A percentile compares a stretch with the other conserved stretches of the same genome.
These are phyloP conservation scores for Fusarium lyarnte DNA, from an alignment of 2,329 filamentous ascomycete species.

Conservation along the genomic window DNA sequence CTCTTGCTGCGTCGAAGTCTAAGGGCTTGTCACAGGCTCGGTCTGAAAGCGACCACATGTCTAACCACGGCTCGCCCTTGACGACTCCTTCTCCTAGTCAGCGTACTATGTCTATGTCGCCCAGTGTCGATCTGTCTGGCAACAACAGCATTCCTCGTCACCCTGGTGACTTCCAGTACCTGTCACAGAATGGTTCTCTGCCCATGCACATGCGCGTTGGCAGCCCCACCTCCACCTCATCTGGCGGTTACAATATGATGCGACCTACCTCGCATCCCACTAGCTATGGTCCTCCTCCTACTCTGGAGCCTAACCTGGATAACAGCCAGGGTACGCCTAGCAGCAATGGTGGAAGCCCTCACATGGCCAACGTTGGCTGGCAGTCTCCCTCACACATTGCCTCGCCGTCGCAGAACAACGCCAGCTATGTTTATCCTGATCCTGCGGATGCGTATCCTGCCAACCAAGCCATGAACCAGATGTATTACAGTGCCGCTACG, in stretches of 20 bases:
- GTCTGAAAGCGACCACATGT: slow-evolving; percentile 77
- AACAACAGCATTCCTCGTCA: slow-evolving; percentile 74
- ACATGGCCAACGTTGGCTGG: slow-evolving; percentile 85
- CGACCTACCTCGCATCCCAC: slow-evolving; percentile 87
- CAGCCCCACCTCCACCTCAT: slow-evolving; percentile 75
- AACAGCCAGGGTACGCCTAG: slow-evolving; percentile 72
- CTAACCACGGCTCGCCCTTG: slow-evolving; percentile 76
- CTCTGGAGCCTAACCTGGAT: slow-evolving; percentile 85
- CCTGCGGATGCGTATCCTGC: slow-evolving; percentile 74
- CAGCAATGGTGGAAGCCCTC: slow-evolving; percentile 85
- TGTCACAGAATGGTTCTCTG: slow-evolving; percentile 77
- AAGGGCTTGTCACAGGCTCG: slow-evolving; percentile 60
- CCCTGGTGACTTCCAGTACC: slow-evolving; percentile 73
- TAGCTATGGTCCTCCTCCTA: slow-evolving; percentile 83
- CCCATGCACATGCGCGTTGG: slow-evolving; percentile 83
- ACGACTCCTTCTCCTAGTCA: slow-evolving; percentile 88
- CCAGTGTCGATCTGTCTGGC: slow-evolving; percentile 76
- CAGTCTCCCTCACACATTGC: slow-evolving; percentile 82
- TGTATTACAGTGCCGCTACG: slow-evolving; percentile 76
- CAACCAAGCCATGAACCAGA: slow-evolving; percentile 67
- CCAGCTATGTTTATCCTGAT: slow-evolving; percentile 82
- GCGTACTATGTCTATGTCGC: slow-evolving; percentile 81
- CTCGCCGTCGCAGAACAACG: slow-evolving; percentile 74
- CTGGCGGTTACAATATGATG: slow-evolving; percentile 64
- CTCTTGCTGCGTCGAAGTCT: slow-evolving; percentile 68